These are phyloP conservation scores for slime mould (Dictyostelium discoideum) DNA, from an alignment of 78 protist species.

Conservation along the genomic window DNA sequence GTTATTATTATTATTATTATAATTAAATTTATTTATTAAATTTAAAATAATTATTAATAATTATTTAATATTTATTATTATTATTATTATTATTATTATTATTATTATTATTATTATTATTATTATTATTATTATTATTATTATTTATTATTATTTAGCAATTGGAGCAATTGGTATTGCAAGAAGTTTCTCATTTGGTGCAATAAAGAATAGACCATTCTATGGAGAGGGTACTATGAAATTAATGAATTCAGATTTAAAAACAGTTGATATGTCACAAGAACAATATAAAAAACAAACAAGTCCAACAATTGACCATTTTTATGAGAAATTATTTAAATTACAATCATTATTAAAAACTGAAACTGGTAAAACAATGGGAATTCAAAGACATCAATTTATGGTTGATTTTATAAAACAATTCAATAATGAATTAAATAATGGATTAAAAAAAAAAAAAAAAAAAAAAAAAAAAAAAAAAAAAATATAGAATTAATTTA, in stretches of 20 bases:
- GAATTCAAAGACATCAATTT: constrained; percentile 72
- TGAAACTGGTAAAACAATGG: constrained; percentile 73
- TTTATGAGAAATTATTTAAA: constrained; percentile 86
- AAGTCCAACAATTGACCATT: constrained; percentile 79
- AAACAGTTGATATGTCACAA: constrained; percentile 25
- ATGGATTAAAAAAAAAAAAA: background rate
- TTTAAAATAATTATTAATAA: background rate
- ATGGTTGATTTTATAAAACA: constrained; percentile 81
- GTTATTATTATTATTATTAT: background rate
- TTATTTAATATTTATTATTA: background rate
- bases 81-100: no score
- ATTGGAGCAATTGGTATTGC: constrained; percentile 81
- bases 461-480: background rate
- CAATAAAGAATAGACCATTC: constrained; percentile 6
- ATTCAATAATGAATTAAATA: constrained; percentile 48
- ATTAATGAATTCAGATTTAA: background rate
- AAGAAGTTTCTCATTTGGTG: constrained; percentile 74
- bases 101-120: background rate
- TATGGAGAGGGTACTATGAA: constrained; percentile 29
- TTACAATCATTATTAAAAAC: constrained; percentile 84
- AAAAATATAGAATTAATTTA: background rate
- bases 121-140: background rate
- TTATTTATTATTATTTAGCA: constrained; percentile 15
- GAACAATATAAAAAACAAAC: constrained; percentile 62
- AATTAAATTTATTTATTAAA: no score